Conservation (phyloP, 768 basidiomycete genomes). For the Dioszegia crocea region DNA sequence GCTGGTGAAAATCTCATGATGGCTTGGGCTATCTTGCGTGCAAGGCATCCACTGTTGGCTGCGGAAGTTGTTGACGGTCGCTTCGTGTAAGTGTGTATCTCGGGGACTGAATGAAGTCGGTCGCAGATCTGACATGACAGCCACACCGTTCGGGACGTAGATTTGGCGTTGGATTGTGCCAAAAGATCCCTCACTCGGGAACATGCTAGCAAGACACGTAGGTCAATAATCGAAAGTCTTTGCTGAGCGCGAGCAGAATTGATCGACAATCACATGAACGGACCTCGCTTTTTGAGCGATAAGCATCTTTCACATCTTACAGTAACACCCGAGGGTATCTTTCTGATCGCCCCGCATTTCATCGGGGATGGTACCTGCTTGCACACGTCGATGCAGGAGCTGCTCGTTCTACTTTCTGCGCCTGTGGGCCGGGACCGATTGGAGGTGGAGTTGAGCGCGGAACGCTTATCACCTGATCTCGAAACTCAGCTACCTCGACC, state of each 20-base stretch:
- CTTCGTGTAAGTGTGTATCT: too few relatives aligned
- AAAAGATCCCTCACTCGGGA: background rate
- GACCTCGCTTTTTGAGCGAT: background rate
- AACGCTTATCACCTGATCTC: background rate
- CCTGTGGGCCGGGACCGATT: background rate
- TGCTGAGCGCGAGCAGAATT: background rate
- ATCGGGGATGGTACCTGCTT: slow-evolving; percentile 79
- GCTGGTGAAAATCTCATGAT: too few relatives aligned
- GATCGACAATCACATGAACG: background rate
- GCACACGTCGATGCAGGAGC: slow-evolving; percentile 52
- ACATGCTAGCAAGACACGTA: too few relatives aligned
- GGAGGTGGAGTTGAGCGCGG: background rate
- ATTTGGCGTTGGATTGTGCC: background rate
- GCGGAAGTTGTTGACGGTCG: too few relatives aligned
- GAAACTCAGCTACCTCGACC: background rate
- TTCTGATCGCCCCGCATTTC: slow-evolving; percentile 72
- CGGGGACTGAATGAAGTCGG: too few relatives aligned
- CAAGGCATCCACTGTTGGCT: too few relatives aligned
- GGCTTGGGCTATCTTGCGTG: too few relatives aligned
- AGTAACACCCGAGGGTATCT: slow-evolving; percentile 56
- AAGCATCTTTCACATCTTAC: background rate
- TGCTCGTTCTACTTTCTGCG: slow-evolving; percentile 1
- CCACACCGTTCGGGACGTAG: background rate
- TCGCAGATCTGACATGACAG: too few relatives aligned
- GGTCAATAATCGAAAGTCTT: background rate